These are phyloP conservation scores for Phylloporus sp. DNA, from an alignment of 768 basidiomycete species.

Conservation along the genomic window DNA sequence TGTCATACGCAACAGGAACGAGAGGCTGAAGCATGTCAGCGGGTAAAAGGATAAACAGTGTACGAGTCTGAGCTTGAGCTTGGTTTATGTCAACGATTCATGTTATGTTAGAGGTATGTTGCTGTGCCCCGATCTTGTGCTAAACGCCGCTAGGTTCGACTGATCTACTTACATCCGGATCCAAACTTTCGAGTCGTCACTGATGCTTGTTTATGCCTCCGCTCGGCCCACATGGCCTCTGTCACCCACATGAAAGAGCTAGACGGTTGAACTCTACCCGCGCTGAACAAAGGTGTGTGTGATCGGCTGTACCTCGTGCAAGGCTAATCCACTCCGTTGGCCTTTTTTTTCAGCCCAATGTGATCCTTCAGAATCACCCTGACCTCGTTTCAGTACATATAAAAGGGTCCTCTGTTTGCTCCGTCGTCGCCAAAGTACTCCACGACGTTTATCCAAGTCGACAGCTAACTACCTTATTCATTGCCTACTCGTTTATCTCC, in stretches of 20 bases:
- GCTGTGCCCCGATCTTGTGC: slow-evolving; percentile 7
- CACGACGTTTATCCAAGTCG: slow-evolving; percentile 17
- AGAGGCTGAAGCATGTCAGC: slow-evolving; percentile 11
- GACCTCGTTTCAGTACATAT: slow-evolving; percentile 40
- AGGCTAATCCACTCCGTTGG: slow-evolving; percentile 25
- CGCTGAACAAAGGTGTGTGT: slow-evolving; percentile 8
- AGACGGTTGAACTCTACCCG: background rate
- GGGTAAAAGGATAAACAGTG: slow-evolving; percentile 12
- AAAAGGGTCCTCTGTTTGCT: slow-evolving; percentile 23
- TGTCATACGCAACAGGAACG: slow-evolving; percentile 26
- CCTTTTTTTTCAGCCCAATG: slow-evolving; percentile 19
- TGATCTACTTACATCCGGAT: slow-evolving; percentile 21
- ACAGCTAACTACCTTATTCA: slow-evolving; percentile 18
- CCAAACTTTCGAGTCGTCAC: slow-evolving; percentile 12
- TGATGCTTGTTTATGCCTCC: slow-evolving; percentile 4
- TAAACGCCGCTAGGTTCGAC: background rate
- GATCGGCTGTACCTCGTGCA: slow-evolving; percentile 37
- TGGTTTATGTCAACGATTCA: slow-evolving; percentile 29
- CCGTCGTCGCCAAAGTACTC: slow-evolving; percentile 17
- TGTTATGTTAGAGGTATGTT: slow-evolving; percentile 6
- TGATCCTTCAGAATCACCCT: slow-evolving; percentile 27
- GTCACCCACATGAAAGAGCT: slow-evolving; percentile 17
- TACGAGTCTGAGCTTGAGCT: background rate
- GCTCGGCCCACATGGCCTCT: background rate
- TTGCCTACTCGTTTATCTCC: slow-evolving; percentile 12